Percentiles rank a stretch among this genome's conserved stretches.
Conservation (phyloP, 2,329 filamentous ascomycete genomes). For the Fusarium sp. region DNA sequence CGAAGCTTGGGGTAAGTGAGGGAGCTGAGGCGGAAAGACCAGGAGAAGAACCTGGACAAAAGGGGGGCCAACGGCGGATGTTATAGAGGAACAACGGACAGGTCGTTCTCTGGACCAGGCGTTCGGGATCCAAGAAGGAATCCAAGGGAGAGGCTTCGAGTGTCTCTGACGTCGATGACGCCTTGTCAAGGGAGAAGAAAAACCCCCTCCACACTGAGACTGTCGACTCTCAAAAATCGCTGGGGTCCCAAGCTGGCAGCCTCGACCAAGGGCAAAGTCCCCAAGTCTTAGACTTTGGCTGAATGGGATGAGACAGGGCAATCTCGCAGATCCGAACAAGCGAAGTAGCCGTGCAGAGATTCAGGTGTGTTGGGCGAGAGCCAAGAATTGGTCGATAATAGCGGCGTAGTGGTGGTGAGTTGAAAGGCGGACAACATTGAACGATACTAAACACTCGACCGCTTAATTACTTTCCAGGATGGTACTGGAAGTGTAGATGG, state of each 20-base stretch:
- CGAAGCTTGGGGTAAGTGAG: conserved; percentile 22
- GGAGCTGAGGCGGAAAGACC: background rate
- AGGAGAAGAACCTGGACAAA: conserved; percentile 16
- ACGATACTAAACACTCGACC: conserved; percentile 8
- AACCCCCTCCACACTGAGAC: conserved; percentile 25
- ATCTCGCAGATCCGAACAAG: conserved; percentile 30
- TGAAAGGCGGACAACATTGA: conserved; percentile 29
- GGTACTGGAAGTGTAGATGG: conserved; percentile 2
- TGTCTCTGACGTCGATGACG: conserved; percentile 10
- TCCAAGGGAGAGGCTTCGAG: conserved; percentile 27
- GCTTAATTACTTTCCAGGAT: conserved; percentile 16
- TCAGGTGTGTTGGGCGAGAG: conserved; percentile 21
- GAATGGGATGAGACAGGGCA: conserved; percentile 32
- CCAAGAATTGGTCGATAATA: conserved; percentile 26
- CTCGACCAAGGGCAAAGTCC: conserved; percentile 22
- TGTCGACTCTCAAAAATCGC: conserved; percentile 23
- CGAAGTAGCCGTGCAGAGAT: conserved; percentile 3
- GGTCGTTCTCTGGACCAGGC: conserved; percentile 1
- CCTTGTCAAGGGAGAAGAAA: conserved; percentile 33
- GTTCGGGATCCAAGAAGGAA: conserved; percentile 17
- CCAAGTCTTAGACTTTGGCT: conserved; percentile 29
- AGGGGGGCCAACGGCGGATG: conserved; percentile 14
- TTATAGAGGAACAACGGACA: conserved; percentile 27
- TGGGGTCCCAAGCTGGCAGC: conserved; percentile 2
- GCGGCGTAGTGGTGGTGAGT: conserved; percentile 22